Evolutionary conservation across 2,329 filamentous ascomycete species (phyloP).

Genomic region (Gnomoniopsis sp.): DNA sequence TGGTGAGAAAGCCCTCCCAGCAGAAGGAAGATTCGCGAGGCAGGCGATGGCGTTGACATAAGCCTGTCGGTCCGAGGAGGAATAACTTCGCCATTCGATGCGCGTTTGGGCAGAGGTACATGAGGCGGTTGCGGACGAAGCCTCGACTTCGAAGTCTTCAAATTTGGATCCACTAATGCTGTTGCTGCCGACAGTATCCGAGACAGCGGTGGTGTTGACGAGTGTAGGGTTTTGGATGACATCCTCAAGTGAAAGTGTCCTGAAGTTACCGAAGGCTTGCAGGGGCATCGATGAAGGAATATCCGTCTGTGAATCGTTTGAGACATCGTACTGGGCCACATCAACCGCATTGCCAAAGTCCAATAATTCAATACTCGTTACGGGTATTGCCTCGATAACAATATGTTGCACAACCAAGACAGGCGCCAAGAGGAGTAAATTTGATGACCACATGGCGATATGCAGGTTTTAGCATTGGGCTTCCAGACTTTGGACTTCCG

Average conservation of each 20-base stretch:
- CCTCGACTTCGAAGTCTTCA: neutral
- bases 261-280: neutral
- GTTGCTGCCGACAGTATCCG: neutral
- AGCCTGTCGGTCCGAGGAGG: constrained; percentile 25
- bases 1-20: constrained; percentile 22
- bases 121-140: neutral
- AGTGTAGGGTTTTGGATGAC: neutral
- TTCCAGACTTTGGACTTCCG: too few species aligned
- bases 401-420: too few species aligned
- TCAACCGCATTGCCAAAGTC: neutral
- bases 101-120: constrained; percentile 16
- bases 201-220: neutral
- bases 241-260: neutral
- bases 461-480: too few species aligned
- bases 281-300: neutral
- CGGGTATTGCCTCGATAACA: too few species aligned
- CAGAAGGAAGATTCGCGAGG: constrained; percentile 25
- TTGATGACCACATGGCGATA: too few species aligned
- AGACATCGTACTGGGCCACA: neutral
- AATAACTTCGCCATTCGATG: constrained; percentile 30
- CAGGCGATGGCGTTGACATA: constrained; percentile 29
- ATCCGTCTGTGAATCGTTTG: neutral
- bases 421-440: too few species aligned
- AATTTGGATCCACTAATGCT: neutral
- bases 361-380: too few species aligned